Evolutionary conservation across 1,284 basidiomycete genomes (phyloP), one percentile per base, ranked within the genome.

Genomic region (Trichosporon ovoides): DNA sequence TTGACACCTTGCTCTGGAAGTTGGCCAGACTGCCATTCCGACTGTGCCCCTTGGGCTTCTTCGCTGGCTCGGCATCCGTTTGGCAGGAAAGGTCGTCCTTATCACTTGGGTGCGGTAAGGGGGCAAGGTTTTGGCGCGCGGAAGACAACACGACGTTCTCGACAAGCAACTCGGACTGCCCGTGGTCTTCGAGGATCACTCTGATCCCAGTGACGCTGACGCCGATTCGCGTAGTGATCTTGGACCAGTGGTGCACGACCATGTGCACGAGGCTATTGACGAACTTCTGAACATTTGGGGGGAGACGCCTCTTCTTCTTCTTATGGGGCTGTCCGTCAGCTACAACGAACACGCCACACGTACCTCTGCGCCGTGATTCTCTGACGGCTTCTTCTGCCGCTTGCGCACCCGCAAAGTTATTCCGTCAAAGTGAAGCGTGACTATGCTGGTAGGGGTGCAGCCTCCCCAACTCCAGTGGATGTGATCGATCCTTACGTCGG

Each of bases 401-500:
- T 62, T 58, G 37, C 55, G 61, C 9, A 68, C 38, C 16, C 71
- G 59, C 14, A 69, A 33, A 12, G 59, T 67, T 7, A 75, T 57
- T 3, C 73, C 72, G 38, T 75, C 69, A 7, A 75, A 54, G n/a
- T 73, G 67, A 20, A 74, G 51, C 22, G 70, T 59, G 12, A 73
- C 68, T 2, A 56, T 58, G 4, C 67, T 64, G 6, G 62, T 63
- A 6, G 57, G 60, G 13, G 59, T 59, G 35, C 49, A 19, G 33
- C 70, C 69, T 6, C 70, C 70, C 67, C 66, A 68, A 12, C 64
- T 60, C 71, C 68, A 75, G 36, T 62, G 60, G 2, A 65, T 62
- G 14, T 65, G 54, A 56, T 75, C 73, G 10, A 74, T 53, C 48
- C 69, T 58, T 1, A 73, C 34, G 1, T 66, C 71, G 7, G 71